phyloP scores from a whole-genome alignment of 352 stramenopile genomes.

The Phytophthora pistaciae region DNA sequence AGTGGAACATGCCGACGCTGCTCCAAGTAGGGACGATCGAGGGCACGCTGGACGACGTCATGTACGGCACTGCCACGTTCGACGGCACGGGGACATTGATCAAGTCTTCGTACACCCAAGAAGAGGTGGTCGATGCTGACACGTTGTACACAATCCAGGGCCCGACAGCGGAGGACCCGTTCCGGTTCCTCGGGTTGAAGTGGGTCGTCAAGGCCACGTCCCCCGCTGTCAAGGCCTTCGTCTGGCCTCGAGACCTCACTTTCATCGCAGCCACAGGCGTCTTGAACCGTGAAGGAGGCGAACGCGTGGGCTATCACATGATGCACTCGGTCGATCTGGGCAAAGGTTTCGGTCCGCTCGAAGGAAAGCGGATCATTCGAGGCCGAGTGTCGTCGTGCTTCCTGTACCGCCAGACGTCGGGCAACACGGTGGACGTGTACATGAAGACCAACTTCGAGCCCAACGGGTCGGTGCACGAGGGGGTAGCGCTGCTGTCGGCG shows the following conservation, averaged over 20 bases:
- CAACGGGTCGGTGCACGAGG: conserved; percentile 42
- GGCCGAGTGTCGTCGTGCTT: conserved; percentile 54
- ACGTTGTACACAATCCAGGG: conserved; percentile 45
- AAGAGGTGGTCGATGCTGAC: conserved; percentile 50
- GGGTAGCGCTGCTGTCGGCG: conserved; percentile 41
- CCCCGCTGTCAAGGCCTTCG: conserved; percentile 40
- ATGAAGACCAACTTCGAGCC: conserved; percentile 58
- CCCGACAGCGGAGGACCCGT: conserved; percentile 49
- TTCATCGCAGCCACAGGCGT: conserved; percentile 60
- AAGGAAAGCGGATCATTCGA: conserved; percentile 43
- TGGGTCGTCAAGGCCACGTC: conserved; percentile 47
- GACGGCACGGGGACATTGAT: conserved; percentile 38
- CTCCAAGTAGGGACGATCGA: conserved; percentile 52
- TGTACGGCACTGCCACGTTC: conserved; percentile 48
- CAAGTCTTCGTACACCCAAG: conserved; percentile 36
- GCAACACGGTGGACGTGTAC: conserved; percentile 54
- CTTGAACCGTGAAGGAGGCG: conserved; percentile 44
- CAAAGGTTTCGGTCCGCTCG: conserved; percentile 36
- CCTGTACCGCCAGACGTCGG: conserved; percentile 48
- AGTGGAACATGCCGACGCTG: conserved; percentile 47
- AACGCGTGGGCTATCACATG: conserved; percentile 66
- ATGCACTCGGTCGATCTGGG: conserved; percentile 59
- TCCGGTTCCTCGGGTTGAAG: conserved; percentile 52
- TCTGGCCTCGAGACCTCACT: conserved; percentile 54
- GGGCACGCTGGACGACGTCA: conserved; percentile 57